Conservation (phyloP, 495 filamentous ascomycete species). For the Penicillium ochrochloron region DNA sequence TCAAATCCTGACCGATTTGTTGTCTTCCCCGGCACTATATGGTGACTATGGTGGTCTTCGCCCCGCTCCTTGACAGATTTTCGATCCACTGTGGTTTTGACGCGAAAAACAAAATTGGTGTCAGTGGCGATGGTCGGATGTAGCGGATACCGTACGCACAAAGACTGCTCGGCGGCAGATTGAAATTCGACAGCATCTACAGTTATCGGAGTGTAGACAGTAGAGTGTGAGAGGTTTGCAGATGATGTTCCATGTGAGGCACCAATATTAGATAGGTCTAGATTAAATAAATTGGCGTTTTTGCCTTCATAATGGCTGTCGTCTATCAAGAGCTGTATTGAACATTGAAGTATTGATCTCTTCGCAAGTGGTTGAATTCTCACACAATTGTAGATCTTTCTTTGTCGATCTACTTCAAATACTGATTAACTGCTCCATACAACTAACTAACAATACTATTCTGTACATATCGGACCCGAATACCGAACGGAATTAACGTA, state of each 20-base stretch:
- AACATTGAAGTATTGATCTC: background rate
- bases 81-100: conserved; percentile 30
- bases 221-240: background rate
- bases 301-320: background rate
- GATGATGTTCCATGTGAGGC: background rate
- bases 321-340: background rate
- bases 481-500: conserved; percentile 5
- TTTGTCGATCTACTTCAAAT: background rate
- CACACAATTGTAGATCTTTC: background rate
- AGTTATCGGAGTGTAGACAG: background rate
- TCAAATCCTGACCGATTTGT: conserved; percentile 1
- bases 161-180: conserved; percentile 1
- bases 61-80: conserved; percentile 26
- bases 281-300: background rate
- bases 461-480: background rate
- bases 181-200: background rate
- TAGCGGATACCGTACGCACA: conserved; percentile 31
- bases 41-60: conserved; percentile 16
- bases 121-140: conserved; percentile 26
- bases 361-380: background rate
- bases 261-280: background rate
- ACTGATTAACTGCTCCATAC: background rate
- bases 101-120: conserved; percentile 20
- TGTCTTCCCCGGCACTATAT: background rate
- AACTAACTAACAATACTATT: background rate